Percentiles rank a stretch among this genome's conserved stretches.
Conservation (phyloP, 768 basidiomycete genomes). For the Cystobasidium onofrii region DNA sequence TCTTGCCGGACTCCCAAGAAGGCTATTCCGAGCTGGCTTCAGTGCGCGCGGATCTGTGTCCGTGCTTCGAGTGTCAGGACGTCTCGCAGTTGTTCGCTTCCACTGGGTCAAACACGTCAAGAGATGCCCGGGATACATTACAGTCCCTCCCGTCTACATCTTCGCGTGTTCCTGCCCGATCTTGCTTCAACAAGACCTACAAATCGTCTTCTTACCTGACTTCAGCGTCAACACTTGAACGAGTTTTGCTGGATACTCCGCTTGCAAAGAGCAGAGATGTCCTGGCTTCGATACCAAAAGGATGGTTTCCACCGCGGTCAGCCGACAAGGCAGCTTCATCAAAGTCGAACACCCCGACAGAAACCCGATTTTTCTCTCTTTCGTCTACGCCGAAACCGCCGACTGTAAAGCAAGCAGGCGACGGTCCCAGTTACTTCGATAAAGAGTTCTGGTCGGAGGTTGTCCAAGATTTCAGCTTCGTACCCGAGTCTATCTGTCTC, state of each 20-base stretch:
- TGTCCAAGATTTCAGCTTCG: slow-evolving; percentile 19
- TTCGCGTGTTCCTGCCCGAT: slow-evolving; percentile 1
- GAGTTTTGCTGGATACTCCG: slow-evolving; percentile 2
- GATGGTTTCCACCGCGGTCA: slow-evolving; percentile 18
- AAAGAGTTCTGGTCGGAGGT: slow-evolving; percentile 11
- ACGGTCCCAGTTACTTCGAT: not conserved
- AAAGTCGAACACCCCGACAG: not conserved
- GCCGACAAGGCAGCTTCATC: not conserved
- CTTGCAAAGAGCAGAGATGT: slow-evolving; percentile 10
- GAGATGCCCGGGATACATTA: not conserved
- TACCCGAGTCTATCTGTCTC: slow-evolving; percentile 1
- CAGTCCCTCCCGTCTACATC: slow-evolving; percentile 16
- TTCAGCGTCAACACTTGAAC: not conserved
- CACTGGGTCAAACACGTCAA: not conserved
- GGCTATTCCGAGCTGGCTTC: slow-evolving; percentile 17
- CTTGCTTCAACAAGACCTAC: slow-evolving; percentile 25
- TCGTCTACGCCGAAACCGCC: not conserved
- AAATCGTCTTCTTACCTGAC: not conserved
- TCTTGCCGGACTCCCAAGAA: slow-evolving; percentile 21
- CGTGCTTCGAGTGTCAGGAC: slow-evolving; percentile 27
- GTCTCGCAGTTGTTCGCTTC: not conserved
- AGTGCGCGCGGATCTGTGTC: slow-evolving; percentile 13
- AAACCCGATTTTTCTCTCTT: not conserved
- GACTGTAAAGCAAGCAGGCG: not conserved
- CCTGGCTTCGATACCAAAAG: slow-evolving; percentile 17